Conservation (phyloP, 2,329 filamentous ascomycete species). For the Domatiomyces catenatus region DNA sequence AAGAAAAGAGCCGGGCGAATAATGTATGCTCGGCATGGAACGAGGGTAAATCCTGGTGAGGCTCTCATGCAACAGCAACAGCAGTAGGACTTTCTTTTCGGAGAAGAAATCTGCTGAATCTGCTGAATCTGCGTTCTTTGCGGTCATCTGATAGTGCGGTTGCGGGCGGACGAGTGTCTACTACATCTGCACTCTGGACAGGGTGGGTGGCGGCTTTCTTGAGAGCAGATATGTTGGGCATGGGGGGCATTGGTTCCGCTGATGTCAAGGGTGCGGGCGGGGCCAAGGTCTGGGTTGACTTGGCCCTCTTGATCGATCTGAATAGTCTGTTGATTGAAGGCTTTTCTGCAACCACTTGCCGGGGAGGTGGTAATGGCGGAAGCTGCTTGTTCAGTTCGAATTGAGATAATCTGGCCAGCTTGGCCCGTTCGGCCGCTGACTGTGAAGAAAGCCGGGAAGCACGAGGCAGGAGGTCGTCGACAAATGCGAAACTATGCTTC, state of each 20-base stretch:
- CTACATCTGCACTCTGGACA: not conserved
- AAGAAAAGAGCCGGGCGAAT: too few species aligned
- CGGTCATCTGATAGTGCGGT: slow-evolving; percentile 2
- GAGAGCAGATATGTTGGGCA: not conserved
- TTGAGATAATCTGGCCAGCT: slow-evolving; percentile 4
- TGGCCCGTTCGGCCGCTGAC: not conserved
- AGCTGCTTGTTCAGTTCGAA: slow-evolving; percentile 13
- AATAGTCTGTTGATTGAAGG: not conserved
- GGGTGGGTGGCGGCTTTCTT: not conserved
- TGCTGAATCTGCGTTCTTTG: slow-evolving; percentile 9
- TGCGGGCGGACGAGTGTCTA: not conserved
- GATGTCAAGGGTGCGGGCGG: not conserved
- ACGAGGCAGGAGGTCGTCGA: not conserved
- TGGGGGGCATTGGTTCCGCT: not conserved
- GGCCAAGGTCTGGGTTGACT: not conserved
- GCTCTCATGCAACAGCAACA: not conserved
- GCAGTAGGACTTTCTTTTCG: slow-evolving; percentile 11
- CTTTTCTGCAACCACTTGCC: not conserved
- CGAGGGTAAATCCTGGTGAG: not conserved
- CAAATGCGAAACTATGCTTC: not conserved
- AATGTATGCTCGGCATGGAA: not conserved
- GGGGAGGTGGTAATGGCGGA: slow-evolving; percentile 8
- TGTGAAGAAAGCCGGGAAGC: not conserved
- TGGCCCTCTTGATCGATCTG: not conserved
- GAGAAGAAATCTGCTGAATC: slow-evolving; percentile 11